Conservation (phyloP, 129 eudicot species). For the Flaveria linearis region DNA sequence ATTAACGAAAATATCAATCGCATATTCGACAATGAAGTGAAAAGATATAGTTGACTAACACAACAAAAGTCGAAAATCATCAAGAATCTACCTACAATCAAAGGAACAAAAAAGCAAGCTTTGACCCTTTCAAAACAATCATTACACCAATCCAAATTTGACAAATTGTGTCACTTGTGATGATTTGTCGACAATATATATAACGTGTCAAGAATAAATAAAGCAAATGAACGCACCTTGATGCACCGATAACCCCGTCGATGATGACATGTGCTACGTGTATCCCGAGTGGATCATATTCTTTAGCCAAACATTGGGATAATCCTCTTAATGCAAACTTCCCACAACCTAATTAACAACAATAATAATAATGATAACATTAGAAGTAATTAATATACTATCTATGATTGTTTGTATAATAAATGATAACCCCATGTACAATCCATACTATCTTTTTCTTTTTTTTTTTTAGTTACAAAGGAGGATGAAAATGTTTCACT, state of each 20-base stretch:
- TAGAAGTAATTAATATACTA: background rate
- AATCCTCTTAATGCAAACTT: slow-evolving; percentile 79
- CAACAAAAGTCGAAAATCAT: background rate
- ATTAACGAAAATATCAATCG: background rate
- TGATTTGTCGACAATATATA: background rate
- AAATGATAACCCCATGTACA: background rate
- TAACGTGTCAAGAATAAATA: slow-evolving; percentile 4
- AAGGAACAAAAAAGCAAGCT: background rate
- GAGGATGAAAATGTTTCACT: too few species aligned
- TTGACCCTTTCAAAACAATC: background rate
- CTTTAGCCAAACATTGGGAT: slow-evolving; percentile 76
- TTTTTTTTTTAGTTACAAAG: too few species aligned
- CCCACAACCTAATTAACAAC: slow-evolving; percentile 56
- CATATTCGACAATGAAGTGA: slow-evolving; percentile 23
- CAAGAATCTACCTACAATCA: slow-evolving; percentile 17
- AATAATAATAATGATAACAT: too few species aligned
- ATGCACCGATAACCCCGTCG: slow-evolving; percentile 61
- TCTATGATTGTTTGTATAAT: background rate
- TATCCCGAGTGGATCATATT: slow-evolving; percentile 66
- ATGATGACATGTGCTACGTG: slow-evolving; percentile 86
- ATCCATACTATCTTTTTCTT: too few species aligned
- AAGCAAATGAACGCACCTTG: slow-evolving; percentile 43
- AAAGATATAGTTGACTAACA: slow-evolving; percentile 20
- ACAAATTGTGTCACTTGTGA: background rate
- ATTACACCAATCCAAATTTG: slow-evolving; percentile 8